A percentile compares a stretch with the other conserved stretches of the same genome.
Evolutionary conservation across 768 basidiomycete genomes (phyloP).

Genomic region (Dendrothele bispora): DNA sequence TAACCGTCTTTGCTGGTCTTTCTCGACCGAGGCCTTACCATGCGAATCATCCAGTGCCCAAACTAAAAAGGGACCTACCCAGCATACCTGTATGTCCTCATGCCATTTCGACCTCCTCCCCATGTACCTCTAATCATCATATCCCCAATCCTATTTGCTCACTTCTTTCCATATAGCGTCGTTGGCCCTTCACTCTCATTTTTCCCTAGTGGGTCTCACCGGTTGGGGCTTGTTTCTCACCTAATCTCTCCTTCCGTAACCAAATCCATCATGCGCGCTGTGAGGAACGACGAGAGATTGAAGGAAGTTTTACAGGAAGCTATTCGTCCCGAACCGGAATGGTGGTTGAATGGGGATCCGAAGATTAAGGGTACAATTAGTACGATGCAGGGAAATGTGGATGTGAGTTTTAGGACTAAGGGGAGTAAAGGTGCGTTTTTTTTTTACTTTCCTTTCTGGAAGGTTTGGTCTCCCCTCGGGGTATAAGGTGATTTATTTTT

Average conservation of each 20-base stretch:
- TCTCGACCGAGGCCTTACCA: too few relatives aligned
- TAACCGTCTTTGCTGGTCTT: too few relatives aligned
- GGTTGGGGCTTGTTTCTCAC: constrained; percentile 51
- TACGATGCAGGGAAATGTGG: constrained; percentile 52
- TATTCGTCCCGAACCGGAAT: constrained; percentile 36
- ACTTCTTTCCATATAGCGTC: too few relatives aligned
- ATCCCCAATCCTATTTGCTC: too few relatives aligned
- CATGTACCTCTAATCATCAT: too few relatives aligned
- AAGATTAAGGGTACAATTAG: constrained; percentile 55
- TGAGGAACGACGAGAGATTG: constrained; percentile 37
- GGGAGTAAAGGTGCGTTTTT: constrained; percentile 46
- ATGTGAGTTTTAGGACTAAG: constrained; percentile 53
- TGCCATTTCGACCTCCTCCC: too few relatives aligned
- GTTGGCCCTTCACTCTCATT: constrained; percentile 45
- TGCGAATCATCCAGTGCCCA: too few relatives aligned
- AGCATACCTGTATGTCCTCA: too few relatives aligned
- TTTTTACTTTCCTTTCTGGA: too few relatives aligned
- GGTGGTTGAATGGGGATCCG: constrained; percentile 55
- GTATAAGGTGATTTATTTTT: neutral
- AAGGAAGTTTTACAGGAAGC: constrained; percentile 45
- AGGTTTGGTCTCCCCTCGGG: too few relatives aligned
- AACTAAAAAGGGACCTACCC: too few relatives aligned
- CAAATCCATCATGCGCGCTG: constrained; percentile 40
- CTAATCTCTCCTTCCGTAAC: constrained; percentile 54
- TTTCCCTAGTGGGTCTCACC: constrained; percentile 40